Evolutionary conservation across 176 grass and related monocot genomes (phyloP).

Genomic region (Avena eriantha): DNA sequence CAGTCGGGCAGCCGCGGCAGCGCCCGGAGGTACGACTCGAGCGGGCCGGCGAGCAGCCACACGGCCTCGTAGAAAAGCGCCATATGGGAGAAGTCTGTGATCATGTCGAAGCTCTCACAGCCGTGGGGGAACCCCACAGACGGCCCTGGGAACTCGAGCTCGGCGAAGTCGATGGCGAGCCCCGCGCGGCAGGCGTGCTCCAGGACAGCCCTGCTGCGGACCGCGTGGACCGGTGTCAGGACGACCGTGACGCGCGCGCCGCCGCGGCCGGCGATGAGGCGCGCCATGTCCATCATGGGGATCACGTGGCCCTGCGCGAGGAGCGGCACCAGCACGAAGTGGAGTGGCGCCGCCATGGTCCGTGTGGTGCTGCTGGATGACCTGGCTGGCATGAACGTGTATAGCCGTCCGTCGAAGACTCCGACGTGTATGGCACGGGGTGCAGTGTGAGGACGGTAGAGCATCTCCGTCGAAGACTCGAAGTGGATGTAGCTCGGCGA

Average conservation of each 20-base stretch:
- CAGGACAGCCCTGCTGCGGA: slow-evolving; percentile 39
- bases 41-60: background rate
- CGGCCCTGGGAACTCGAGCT: slow-evolving; percentile 47
- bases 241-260: slow-evolving; percentile 47
- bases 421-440: no score
- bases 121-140: slow-evolving; percentile 42
- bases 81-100: background rate
- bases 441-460: no score
- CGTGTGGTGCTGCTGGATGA: no score
- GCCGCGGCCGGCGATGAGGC: slow-evolving; percentile 38
- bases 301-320: slow-evolving; percentile 63
- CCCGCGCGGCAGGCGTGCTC: slow-evolving; percentile 29
- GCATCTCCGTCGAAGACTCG: background rate
- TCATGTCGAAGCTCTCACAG: slow-evolving; percentile 42
- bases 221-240: slow-evolving; percentile 42
- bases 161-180: slow-evolving; percentile 49
- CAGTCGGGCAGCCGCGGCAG: background rate
- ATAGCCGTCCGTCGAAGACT: no score
- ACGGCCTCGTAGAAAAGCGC: slow-evolving; percentile 36
- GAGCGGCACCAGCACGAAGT: slow-evolving; percentile 61
- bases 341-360: slow-evolving; percentile 24
- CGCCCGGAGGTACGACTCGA: background rate
- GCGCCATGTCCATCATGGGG: slow-evolving; percentile 56
- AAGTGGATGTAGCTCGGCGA: background rate
- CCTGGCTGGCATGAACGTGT: no score